These are phyloP conservation scores for Saitozyma podzolica DNA, from an alignment of 768 basidiomycete genomes.

Conservation along the genomic window DNA sequence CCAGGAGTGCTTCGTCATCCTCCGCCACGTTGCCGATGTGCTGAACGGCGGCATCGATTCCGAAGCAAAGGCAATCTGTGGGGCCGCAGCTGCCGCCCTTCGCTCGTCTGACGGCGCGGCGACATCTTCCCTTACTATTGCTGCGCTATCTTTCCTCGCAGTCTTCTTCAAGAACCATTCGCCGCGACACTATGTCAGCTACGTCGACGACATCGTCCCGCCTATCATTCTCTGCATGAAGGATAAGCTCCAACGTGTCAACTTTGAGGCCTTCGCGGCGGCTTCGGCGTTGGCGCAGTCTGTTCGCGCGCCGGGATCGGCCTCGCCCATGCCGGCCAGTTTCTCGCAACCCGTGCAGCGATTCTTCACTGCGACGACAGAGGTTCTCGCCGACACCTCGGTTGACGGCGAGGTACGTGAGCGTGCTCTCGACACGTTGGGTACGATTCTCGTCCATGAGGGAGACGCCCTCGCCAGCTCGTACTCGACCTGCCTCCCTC, in stretches of 20 bases:
- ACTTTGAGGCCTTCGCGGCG: conserved; percentile 81
- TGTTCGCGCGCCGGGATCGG: conserved; percentile 55
- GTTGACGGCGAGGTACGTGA: conserved; percentile 88
- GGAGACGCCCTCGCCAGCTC: conserved; percentile 64
- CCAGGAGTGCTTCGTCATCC: conserved; percentile 80
- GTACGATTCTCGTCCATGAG: conserved; percentile 83
- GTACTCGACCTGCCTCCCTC: conserved; percentile 39
- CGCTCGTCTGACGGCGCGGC: conserved; percentile 57
- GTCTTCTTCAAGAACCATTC: conserved; percentile 76
- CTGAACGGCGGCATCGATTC: conserved; percentile 77
- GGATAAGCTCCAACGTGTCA: conserved; percentile 86
- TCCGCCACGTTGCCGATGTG: conserved; percentile 73
- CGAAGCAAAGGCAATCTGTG: conserved; percentile 65
- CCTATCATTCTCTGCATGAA: conserved; percentile 70
- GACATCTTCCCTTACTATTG: conserved; percentile 77
- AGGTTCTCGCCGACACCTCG: conserved; percentile 71
- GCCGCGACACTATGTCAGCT: conserved; percentile 61
- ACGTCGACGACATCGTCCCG: conserved; percentile 69
- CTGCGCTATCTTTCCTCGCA: conserved; percentile 79
- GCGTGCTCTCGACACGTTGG: conserved; percentile 77
- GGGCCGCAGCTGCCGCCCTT: conserved; percentile 45
- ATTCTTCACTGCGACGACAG: conserved; percentile 73
- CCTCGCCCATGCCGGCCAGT: conserved; percentile 30
- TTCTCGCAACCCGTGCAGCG: conserved; percentile 57
- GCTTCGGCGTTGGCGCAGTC: conserved; percentile 79